Evolutionary conservation across 441 rosid species (phyloP).

Genomic region (Isatis lusitanica): DNA sequence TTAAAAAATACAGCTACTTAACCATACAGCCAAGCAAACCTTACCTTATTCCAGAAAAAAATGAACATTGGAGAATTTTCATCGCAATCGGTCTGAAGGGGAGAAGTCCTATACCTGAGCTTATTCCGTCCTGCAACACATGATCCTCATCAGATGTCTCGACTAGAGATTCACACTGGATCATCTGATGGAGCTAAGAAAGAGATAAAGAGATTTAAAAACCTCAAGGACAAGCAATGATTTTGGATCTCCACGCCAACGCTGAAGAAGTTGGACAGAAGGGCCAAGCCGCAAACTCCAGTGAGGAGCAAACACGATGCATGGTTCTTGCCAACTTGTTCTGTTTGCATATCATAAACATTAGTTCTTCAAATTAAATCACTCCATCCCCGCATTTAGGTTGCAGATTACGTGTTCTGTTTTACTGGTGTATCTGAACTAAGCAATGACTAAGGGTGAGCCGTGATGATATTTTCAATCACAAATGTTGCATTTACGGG

Average conservation of each 20-base stretch:
- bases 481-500: background rate
- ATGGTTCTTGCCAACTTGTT: constrained; percentile 84
- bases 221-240: constrained; percentile 86
- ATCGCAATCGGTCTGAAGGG: constrained; percentile 74
- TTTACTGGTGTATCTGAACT: constrained; percentile 6
- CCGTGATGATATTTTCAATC: background rate
- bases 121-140: constrained; percentile 55
- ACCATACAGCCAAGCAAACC: constrained; percentile 1
- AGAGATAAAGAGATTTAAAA: constrained; percentile 7
- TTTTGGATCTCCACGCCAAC: constrained; percentile 67
- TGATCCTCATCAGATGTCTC: constrained; percentile 11
- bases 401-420: background rate
- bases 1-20: background rate
- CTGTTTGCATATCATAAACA: constrained; percentile 44
- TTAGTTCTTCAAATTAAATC: background rate
- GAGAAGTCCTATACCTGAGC: constrained; percentile 62
- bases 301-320: constrained; percentile 75
- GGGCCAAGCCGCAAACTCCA: constrained; percentile 88
- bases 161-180: background rate
- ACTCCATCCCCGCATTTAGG: background rate
- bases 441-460: constrained; percentile 1
- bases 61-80: constrained; percentile 88
- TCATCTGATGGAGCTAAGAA: background rate
- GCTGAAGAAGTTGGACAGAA: constrained; percentile 67
- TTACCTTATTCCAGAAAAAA: constrained; percentile 73